Conservation (phyloP, 331 rosid species). For the Malus hybrid region DNA sequence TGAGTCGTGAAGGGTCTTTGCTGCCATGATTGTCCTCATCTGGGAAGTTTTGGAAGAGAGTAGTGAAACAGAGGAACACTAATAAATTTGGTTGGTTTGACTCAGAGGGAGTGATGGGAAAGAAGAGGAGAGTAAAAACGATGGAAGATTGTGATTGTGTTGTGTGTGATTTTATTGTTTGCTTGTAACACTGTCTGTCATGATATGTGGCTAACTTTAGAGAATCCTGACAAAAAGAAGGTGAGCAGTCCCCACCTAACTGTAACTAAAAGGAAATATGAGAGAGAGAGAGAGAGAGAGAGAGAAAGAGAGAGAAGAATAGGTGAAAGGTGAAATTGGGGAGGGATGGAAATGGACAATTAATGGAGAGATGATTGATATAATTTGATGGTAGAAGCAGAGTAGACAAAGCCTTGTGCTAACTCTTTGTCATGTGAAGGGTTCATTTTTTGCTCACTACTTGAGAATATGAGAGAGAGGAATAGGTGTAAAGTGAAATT, state of each 20-base stretch:
- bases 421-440: not conserved
- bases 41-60: not conserved
- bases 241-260: constrained; percentile 67
- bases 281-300: not conserved
- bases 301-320: not conserved
- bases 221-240: constrained; percentile 40
- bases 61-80: not conserved
- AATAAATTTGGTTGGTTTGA: constrained; percentile 9
- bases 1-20: constrained; percentile 66
- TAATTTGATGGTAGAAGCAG: not conserved
- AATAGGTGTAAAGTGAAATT: no score
- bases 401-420: not conserved
- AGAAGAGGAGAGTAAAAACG: not conserved
- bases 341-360: constrained; percentile 7
- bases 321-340: not conserved
- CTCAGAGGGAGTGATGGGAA: not conserved
- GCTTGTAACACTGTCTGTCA: not conserved
- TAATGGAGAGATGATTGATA: not conserved
- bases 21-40: constrained; percentile 72
- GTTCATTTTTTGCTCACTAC: no score
- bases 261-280: constrained; percentile 10
- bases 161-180: not conserved
- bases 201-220: constrained; percentile 1
- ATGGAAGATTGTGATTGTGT: not conserved
- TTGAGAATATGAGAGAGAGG: no score